Evolutionary conservation across 331 rosid species (phyloP).

Genomic region (Acacia pycnantha): DNA sequence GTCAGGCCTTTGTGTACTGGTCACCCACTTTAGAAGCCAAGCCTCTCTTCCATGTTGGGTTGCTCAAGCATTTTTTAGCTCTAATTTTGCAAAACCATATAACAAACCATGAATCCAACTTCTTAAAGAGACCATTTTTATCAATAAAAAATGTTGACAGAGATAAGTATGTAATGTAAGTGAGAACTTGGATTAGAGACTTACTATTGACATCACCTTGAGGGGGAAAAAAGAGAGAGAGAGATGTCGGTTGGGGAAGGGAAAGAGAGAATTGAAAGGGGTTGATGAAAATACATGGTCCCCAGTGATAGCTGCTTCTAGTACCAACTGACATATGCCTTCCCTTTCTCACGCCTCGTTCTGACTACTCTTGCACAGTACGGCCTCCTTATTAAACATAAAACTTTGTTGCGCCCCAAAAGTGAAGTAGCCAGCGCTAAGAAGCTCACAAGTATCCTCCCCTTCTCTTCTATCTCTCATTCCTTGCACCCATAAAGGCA

Average conservation of each 20-base stretch:
- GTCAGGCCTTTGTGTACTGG: slow-evolving; percentile 41
- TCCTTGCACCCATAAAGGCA: slow-evolving; percentile 34
- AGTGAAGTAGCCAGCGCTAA: slow-evolving; percentile 38
- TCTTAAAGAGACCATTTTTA: not conserved
- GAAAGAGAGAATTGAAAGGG: slow-evolving; percentile 49
- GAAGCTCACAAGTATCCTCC: slow-evolving; percentile 32
- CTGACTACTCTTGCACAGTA: slow-evolving; percentile 31
- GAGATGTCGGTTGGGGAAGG: slow-evolving; percentile 1
- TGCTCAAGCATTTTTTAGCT: slow-evolving; percentile 17
- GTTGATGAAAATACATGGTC: slow-evolving; percentile 69
- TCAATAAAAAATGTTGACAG: not conserved
- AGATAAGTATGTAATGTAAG: not conserved
- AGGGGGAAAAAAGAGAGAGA: not conserved
- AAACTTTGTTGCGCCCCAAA: slow-evolving; percentile 69
- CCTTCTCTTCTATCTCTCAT: slow-evolving; percentile 17
- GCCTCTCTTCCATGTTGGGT: slow-evolving; percentile 27
- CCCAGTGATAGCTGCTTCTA: slow-evolving; percentile 46
- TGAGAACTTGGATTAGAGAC: not conserved
- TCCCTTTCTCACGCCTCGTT: slow-evolving; percentile 84
- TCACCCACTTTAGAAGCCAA: slow-evolving; percentile 46
- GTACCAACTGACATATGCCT: slow-evolving; percentile 77
- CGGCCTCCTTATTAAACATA: slow-evolving; percentile 39
- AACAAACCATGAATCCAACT: not conserved
- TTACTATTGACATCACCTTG: not conserved
- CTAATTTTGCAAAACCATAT: not conserved